Conservation (phyloP, 176 grass and related monocot genomes). For the Puccinellia tenuiflora region DNA sequence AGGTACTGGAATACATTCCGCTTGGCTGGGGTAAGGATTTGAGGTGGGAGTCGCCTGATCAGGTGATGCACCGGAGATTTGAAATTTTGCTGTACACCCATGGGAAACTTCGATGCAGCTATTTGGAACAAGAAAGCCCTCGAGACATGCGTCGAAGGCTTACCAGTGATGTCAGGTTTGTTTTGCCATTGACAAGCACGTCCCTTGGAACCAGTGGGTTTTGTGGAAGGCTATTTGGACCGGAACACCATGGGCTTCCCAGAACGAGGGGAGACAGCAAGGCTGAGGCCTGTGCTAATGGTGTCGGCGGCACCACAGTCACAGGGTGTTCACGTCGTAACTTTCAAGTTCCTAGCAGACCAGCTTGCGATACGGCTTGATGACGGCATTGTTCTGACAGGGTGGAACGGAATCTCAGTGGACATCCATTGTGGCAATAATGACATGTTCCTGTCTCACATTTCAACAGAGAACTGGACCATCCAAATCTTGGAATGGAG, state of each 20-base stretch:
- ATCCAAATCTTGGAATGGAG: not conserved
- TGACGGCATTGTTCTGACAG: not conserved
- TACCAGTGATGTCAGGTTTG: not conserved
- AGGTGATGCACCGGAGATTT: not conserved
- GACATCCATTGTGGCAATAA: not conserved
- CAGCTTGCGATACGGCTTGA: not conserved
- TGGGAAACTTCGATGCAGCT: not conserved
- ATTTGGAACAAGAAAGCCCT: not conserved
- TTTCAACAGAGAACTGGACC: not conserved
- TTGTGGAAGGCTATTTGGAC: not conserved
- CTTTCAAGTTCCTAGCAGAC: not conserved
- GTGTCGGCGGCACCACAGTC: not conserved
- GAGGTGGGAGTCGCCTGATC: not conserved
- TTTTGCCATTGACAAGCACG: not conserved
- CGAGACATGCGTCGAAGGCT: not conserved
- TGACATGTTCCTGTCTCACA: not conserved
- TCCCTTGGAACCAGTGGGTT: not conserved
- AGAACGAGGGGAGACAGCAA: not conserved
- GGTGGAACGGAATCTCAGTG: not conserved
- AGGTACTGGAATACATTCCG: not conserved
- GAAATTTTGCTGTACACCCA: not conserved
- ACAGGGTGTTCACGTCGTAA: not conserved
- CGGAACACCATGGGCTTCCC: not conserved
- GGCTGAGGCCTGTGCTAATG: not conserved
- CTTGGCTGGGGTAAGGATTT: not conserved